Evolutionary conservation across 2,329 filamentous ascomycete species (phyloP), one percentile per base, ranked within the genome.

Genomic region (Exophiala sideris): DNA sequence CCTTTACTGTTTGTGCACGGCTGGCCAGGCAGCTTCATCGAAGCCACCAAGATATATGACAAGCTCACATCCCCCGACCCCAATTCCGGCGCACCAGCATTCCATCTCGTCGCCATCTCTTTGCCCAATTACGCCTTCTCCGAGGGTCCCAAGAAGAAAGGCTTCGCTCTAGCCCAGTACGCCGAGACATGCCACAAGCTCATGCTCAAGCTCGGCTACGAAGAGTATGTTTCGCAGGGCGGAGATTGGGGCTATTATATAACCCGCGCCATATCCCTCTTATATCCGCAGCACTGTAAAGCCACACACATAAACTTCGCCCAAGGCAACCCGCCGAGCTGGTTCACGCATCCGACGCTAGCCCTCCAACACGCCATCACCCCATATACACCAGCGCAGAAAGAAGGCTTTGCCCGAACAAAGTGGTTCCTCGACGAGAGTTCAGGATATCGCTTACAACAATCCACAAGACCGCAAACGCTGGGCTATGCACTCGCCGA

Each of bases 391-490:
- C 64, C 70, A 8, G 67, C 71, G 4, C 83, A 87, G 54, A 71
- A 72, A 32, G 69, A 70, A 1, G 83, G 82, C 0, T 66, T 82
- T 5, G 73, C 71, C 21, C 77, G 86, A 5, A 73, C 71, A 0
- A 54, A 70, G 0, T 86, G 82, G 83, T 88, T 89, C 67, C 6
- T 59, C 0, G 63, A 70, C 3, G 74, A 86, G 56, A 52, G 53
- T 2, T 61, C 50, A 18, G 83, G 80, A 2, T 89, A 89, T 66
- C 76, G 79, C 58, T 56, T 75, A 1, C 70, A 80, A 55, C 86
- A 89, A 62, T 71, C 72, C 10, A 90, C 87, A 0, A 85, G 86
- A 53, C 88, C 89, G 0, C 83, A 89, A 48, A 92, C 88, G 0
- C 66, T 91, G 0, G 85, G 84, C 0, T 89, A 88, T 64, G 83